These are phyloP conservation scores for Nicotiana rustica DNA, from an alignment of 305 asterid species.

Conservation along the genomic window DNA sequence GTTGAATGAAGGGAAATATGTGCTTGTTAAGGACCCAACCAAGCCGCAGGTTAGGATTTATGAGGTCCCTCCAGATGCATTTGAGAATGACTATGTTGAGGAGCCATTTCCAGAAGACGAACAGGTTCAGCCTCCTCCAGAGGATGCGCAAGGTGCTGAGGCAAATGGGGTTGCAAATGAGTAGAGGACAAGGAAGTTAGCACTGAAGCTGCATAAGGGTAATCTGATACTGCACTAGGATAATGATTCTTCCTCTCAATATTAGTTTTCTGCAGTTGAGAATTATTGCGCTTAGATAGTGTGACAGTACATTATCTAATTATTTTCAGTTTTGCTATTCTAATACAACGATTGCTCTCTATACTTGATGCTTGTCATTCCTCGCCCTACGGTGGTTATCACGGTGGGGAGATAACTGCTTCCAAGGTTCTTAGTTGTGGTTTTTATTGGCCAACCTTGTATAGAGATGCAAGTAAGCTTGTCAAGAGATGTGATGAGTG, in stretches of 20 bases:
- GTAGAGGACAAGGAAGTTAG: conserved; percentile 58
- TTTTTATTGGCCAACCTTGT: too few species aligned
- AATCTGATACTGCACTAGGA: conserved; percentile 15
- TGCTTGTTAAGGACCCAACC: conserved; percentile 92
- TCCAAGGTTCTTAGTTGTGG: too few species aligned
- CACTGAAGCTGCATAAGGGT: conserved; percentile 48
- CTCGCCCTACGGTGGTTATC: too few species aligned
- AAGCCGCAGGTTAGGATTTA: conserved; percentile 95
- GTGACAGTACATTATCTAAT: background rate
- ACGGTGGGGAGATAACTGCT: too few species aligned
- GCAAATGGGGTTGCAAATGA: conserved; percentile 52
- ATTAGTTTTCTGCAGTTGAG: background rate
- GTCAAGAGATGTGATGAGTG: too few species aligned
- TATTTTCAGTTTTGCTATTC: background rate
- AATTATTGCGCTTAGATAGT: background rate
- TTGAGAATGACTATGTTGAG: conserved; percentile 96
- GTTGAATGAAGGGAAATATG: conserved; percentile 92
- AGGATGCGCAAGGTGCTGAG: conserved; percentile 68
- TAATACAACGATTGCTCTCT: background rate
- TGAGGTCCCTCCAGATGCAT: conserved; percentile 96
- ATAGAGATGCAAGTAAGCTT: too few species aligned
- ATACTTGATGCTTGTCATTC: too few species aligned
- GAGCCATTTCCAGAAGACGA: conserved; percentile 97
- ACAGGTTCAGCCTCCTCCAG: conserved; percentile 94
- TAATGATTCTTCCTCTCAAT: background rate